Conservation (phyloP, 1,284 basidiomycete species). For the Amylostereum areolatum region DNA sequence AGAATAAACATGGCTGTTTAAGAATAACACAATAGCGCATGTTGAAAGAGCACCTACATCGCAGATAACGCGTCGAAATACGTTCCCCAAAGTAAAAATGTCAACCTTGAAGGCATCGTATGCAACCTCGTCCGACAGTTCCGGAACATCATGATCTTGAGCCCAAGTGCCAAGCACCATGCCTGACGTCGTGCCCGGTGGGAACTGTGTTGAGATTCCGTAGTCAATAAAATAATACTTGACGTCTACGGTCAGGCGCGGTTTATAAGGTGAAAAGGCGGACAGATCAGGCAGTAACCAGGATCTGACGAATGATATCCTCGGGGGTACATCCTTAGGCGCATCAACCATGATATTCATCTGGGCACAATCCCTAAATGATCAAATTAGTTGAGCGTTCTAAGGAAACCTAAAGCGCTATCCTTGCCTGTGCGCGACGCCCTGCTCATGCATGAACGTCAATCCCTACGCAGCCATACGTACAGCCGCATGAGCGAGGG, state of each 20-base stretch:
- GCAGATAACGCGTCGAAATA: conserved; percentile 11
- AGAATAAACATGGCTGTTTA: too few species aligned
- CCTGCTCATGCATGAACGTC: background rate
- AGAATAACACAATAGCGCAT: background rate
- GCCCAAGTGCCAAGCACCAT: conserved; percentile 13
- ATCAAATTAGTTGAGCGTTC: too few species aligned
- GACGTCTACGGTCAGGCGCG: conserved; percentile 1
- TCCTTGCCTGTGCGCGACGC: background rate
- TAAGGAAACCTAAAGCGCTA: too few species aligned
- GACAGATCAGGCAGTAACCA: background rate
- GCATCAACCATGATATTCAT: background rate
- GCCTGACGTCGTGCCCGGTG: background rate
- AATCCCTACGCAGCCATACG: background rate
- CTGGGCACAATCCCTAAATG: background rate
- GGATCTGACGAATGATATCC: background rate
- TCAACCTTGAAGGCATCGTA: conserved; percentile 28
- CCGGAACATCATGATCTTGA: conserved; percentile 20
- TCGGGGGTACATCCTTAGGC: background rate
- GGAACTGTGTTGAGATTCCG: conserved; percentile 13
- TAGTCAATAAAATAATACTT: conserved; percentile 23
- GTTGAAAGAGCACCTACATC: conserved; percentile 7
- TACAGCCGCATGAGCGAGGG: background rate
- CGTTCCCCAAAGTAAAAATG: conserved; percentile 22
- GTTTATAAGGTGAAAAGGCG: background rate
- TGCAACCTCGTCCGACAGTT: conserved; percentile 17